Evolutionary conservation across 2,329 filamentous ascomycete species (phyloP).

Genomic region (Xylariomycetidae sp.): DNA sequence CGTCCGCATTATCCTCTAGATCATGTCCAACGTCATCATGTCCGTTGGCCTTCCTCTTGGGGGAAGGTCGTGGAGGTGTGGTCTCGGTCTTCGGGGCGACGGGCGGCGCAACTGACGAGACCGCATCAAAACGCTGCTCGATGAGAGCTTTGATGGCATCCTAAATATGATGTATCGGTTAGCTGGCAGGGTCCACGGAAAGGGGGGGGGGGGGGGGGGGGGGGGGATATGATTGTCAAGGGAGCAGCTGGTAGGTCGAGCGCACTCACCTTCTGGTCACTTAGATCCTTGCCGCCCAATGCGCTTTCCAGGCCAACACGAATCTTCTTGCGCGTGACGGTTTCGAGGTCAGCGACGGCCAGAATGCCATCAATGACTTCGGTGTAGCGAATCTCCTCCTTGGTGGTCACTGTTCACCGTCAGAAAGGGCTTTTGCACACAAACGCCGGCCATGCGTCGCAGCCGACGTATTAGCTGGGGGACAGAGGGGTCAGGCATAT

Average conservation of each 20-base stretch:
- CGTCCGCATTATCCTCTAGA: constrained; percentile 25
- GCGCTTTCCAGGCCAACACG: constrained; percentile 51
- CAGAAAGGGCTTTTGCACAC: neutral
- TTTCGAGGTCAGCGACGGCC: constrained; percentile 52
- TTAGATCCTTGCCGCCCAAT: constrained; percentile 53
- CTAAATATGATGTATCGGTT: constrained; percentile 33
- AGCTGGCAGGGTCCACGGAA: constrained; percentile 2
- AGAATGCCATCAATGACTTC: constrained; percentile 58
- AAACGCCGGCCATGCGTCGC: too few relatives aligned
- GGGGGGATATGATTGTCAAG: too few relatives aligned
- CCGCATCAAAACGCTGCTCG: constrained; percentile 68
- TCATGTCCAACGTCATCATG: constrained; percentile 25
- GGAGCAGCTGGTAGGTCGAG: too few relatives aligned
- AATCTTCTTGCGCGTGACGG: constrained; percentile 61
- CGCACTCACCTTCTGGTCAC: constrained; percentile 50
- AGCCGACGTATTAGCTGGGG: too few relatives aligned
- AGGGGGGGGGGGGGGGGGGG: too few relatives aligned
- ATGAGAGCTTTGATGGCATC: constrained; percentile 68
- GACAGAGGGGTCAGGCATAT: too few relatives aligned
- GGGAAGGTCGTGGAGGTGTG: constrained; percentile 15
- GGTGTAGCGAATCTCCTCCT: constrained; percentile 50
- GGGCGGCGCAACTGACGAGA: constrained; percentile 44
- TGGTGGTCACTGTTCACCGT: constrained; percentile 38
- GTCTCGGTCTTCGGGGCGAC: constrained; percentile 14
- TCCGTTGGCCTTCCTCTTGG: constrained; percentile 20